Evolutionary conservation across 495 filamentous ascomycete species (phyloP).

Genomic region (Hypoxylon lenormandii): DNA sequence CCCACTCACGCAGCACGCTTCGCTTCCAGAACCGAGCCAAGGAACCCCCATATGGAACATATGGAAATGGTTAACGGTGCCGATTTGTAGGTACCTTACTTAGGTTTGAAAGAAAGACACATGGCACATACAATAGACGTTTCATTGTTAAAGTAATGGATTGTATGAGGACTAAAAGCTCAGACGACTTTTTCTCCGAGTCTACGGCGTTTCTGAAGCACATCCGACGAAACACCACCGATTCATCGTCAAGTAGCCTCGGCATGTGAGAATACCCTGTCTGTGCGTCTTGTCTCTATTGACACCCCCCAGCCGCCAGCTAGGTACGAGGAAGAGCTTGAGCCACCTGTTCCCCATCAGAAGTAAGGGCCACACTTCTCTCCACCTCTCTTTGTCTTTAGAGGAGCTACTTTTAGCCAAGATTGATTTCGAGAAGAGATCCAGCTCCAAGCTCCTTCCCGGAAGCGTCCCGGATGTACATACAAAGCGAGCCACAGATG

Average conservation of each 20-base stretch:
- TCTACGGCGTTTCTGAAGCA: constrained; percentile 19
- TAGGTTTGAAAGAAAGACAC: not conserved
- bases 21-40: constrained; percentile 28
- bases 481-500: not conserved
- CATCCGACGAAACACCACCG: constrained; percentile 24
- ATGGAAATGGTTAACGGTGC: too few species aligned
- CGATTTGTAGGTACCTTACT: not conserved
- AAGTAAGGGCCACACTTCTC: constrained; percentile 6
- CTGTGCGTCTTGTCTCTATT: constrained; percentile 26
- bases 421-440: constrained; percentile 25
- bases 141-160: not conserved
- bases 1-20: constrained; percentile 18
- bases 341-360: constrained; percentile 11
- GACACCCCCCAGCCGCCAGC: constrained; percentile 8
- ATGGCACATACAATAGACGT: not conserved
- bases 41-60: not conserved
- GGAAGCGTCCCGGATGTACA: constrained; percentile 24
- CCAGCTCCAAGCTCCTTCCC: not conserved
- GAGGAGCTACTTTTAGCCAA: constrained; percentile 19
- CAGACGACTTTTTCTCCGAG: constrained; percentile 12
- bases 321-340: constrained; percentile 4
- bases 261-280: constrained; percentile 28
- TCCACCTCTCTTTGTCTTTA: not conserved
- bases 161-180: not conserved
- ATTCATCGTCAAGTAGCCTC: constrained; percentile 36